Percentiles rank a stretch among this genome's conserved stretches.
Conservation (phyloP, 306 rosid species). For the Acmispon strigosus region DNA sequence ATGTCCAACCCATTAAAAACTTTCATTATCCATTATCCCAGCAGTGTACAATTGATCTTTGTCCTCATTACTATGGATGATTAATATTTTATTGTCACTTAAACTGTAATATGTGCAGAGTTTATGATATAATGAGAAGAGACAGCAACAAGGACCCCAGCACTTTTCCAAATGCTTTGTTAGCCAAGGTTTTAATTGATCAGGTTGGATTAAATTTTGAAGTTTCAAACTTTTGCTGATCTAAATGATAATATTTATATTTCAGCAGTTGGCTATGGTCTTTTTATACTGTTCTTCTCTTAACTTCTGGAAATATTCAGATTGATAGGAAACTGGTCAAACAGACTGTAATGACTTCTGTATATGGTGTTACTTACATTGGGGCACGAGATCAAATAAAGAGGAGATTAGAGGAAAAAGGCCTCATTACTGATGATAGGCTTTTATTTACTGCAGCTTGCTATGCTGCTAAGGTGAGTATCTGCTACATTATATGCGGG, state of each 20-base stretch:
- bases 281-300: constrained; percentile 7
- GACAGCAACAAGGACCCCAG: constrained; percentile 66
- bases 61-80: background rate
- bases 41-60: background rate
- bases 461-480: constrained; percentile 80
- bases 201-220: constrained; percentile 45
- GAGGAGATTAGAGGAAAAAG: constrained; percentile 78
- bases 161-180: constrained; percentile 50
- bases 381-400: constrained; percentile 91
- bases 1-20: background rate
- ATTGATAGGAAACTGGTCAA: constrained; percentile 84
- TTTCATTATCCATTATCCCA: background rate
- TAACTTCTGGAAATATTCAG: constrained; percentile 45
- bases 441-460: constrained; percentile 62
- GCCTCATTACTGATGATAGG: constrained; percentile 64
- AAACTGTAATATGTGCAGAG: constrained; percentile 42
- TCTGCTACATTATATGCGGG: background rate
- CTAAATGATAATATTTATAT: background rate
- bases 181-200: constrained; percentile 60
- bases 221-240: constrained; percentile 10
- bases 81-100: background rate
- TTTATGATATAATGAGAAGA: constrained; percentile 62
- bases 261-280: background rate
- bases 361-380: constrained; percentile 79
- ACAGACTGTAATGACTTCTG: constrained; percentile 92